These are phyloP conservation scores for Tulasnella sp. DNA, from an alignment of 768 basidiomycete genomes.

Conservation along the genomic window DNA sequence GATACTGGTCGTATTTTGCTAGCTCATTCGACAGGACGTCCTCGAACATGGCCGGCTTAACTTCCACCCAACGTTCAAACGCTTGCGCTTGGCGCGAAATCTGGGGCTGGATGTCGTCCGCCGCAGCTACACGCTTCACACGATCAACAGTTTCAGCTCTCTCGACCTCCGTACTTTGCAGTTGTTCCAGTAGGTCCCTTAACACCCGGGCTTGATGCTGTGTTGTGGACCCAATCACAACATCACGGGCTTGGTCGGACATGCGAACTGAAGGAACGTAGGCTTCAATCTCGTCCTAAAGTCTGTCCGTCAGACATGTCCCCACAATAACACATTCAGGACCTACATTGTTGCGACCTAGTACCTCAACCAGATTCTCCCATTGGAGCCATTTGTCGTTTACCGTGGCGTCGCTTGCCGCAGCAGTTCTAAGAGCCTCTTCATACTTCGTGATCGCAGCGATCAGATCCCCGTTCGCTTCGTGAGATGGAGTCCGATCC, in stretches of 20 bases:
- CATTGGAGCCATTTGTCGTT: conserved; percentile 82
- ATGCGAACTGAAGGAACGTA: conserved; percentile 1
- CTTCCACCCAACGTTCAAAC: conserved; percentile 55
- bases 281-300: conserved; percentile 16
- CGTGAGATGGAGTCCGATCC: conserved; percentile 56
- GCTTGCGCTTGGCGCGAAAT: conserved; percentile 57
- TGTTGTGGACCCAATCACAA: conserved; percentile 35
- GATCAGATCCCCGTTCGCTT: conserved; percentile 65
- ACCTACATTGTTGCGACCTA: conserved; percentile 53
- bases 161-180: conserved; percentile 58
- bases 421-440: conserved; percentile 58
- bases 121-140: conserved; percentile 47
- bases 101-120: conserved; percentile 62
- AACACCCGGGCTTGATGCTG: conserved; percentile 58
- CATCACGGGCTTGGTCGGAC: not conserved
- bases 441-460: conserved; percentile 63
- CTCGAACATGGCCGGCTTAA: conserved; percentile 81
- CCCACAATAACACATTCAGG: not conserved
- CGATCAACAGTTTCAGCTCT: conserved; percentile 54
- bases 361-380: conserved; percentile 57
- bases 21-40: conserved; percentile 69
- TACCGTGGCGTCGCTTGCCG: conserved; percentile 64
- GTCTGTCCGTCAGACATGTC: not conserved
- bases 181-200: conserved; percentile 62
- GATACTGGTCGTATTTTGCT: conserved; percentile 66